Base-by-base conservation (phyloP, 106 monocot genomes). In the Phalaenopsis aphrodite region DNA sequence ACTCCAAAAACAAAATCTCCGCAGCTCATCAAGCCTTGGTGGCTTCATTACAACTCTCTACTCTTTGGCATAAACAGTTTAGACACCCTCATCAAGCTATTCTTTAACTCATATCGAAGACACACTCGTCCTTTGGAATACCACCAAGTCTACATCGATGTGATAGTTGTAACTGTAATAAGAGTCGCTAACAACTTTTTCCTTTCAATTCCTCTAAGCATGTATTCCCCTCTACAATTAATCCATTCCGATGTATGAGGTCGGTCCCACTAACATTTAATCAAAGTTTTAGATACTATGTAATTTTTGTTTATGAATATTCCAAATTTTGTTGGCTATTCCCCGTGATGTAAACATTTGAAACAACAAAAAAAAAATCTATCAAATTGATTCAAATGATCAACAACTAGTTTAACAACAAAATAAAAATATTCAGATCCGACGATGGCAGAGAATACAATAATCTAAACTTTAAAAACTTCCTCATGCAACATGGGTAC, bases 221-320 rank as follows among this genome's bases (percentile, higher is more conserved):
- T 7, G 7, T 7, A 45, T 79, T 4, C 37, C 18, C 43, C 43
- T 2, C 42, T 79, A 14, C 61, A 79, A 15, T 3, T 41, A 5
- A 58, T 43, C 1, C 43, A 65, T 65, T 30, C 61, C 41, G 17
- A 65, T 42, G 19, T 58, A 41, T 42, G 41, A 58, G 78, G 57
- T 0, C 56, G 41, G 1, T 17, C 56, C 17, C 57, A 5, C 16
- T 58, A 39, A 36, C 3, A 38, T 79, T 58, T 57, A 58, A 41
- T 39, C 5, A 38, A 41, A 39, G 37, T 15, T 79, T 14, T 15
- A 2, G 14, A 1, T 79, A 41, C 23, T 79, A 79, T 47, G 30
- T 69, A 69, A 45, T 52, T 45, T 80, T 47, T 68, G 65, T 78
- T 78, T 14, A 78, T 78, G 52, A 52, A 3, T 56, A 55, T 42